Percentiles rank a stretch among this genome's conserved stretches.
phyloP scores from a whole-genome alignment of 2,329 filamentous ascomycete species.

The Akanthomyces dipterigenus region DNA sequence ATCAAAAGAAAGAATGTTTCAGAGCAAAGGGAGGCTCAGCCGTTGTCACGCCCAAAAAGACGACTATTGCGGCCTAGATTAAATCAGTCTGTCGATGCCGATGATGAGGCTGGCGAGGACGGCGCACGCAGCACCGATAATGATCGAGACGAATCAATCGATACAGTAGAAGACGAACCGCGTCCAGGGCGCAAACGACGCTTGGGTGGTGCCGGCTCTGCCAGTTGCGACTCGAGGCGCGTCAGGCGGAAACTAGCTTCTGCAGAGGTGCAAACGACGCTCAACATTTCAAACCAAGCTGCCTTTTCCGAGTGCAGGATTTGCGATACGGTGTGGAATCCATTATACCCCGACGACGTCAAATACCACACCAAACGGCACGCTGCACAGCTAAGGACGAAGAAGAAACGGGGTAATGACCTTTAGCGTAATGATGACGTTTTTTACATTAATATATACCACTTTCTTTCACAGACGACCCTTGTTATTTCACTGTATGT shows the following conservation, averaged over 20 bases:
- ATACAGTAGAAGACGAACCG: not conserved
- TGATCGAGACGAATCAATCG: not conserved
- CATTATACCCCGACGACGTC: conserved; percentile 36
- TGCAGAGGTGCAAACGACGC: conserved; percentile 32
- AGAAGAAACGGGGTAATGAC: conserved; percentile 14
- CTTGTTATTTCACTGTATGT: not conserved
- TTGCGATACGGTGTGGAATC: conserved; percentile 39
- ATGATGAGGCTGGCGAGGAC: not conserved
- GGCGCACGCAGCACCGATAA: not conserved
- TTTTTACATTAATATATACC: conserved; percentile 4
- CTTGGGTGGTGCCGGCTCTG: not conserved
- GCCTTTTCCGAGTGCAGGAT: conserved; percentile 37
- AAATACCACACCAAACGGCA: conserved; percentile 36
- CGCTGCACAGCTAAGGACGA: conserved; percentile 24
- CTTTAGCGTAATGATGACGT: conserved; percentile 5
- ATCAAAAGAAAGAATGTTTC: too few relatives aligned
- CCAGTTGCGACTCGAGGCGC: not conserved
- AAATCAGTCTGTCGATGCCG: conserved; percentile 9
- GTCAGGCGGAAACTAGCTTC: conserved; percentile 15
- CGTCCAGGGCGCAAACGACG: not conserved
- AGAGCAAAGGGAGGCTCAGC: not conserved
- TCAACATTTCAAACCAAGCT: conserved; percentile 36
- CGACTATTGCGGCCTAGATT: conserved; percentile 25
- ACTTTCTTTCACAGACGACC: not conserved
- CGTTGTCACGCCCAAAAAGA: conserved; percentile 11